Base-by-base conservation (phyloP, 1,139 yeast genomes). In the Yamadazyma conglobata region DNA sequence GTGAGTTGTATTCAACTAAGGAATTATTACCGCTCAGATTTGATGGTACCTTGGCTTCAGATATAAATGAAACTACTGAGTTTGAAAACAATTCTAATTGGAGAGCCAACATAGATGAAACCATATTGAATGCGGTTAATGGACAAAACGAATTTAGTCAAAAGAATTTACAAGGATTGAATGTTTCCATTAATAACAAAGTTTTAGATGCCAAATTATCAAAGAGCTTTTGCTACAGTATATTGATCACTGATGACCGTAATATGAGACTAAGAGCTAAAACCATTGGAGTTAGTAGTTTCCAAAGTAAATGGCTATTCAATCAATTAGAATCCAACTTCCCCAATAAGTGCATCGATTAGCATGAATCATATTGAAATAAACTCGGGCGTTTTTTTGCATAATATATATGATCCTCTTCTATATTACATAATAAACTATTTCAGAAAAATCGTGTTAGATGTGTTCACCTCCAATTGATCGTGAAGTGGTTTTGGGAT, bases 201-300 rank as follows among this genome's bases (percentile, higher is more conserved):
- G 31, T 47, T 8, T 50, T 67, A 31, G 62, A 58, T 37, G 44
- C 61, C 21, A 57, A 58, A 31, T 33, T 56, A 27, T 68, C 78
- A 10, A 56, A 58, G 32, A 46, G 52, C 28, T 73, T 78, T 52
- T 60, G 70, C 34, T 78, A 77, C 48, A 75, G 81, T 45, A 68
- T 80, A 15, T 57, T 83, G 31, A 73, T 83, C 23, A 79, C 88
- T 4, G 91, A 82, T 51, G 91, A 83, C 51, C 62, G 80, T 35
- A 81, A 78, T 42, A 78, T 82, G 85, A 62, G 83, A 40, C 56
- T 77, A 27, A 70, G 85, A 42, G 81, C 87, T 2, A 72, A 76
- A 45, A 66, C 79, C 9, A 69, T 75, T 27, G 79, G 77, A 1
- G 68, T 80, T 27, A 64, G 70, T 8, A 68, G 77, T 32, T 74